A percentile compares a stretch with the other conserved stretches of the same genome.
Conservation (phyloP, 2,329 filamentous ascomycete genomes). For the Aureobasidium subglaciale region DNA sequence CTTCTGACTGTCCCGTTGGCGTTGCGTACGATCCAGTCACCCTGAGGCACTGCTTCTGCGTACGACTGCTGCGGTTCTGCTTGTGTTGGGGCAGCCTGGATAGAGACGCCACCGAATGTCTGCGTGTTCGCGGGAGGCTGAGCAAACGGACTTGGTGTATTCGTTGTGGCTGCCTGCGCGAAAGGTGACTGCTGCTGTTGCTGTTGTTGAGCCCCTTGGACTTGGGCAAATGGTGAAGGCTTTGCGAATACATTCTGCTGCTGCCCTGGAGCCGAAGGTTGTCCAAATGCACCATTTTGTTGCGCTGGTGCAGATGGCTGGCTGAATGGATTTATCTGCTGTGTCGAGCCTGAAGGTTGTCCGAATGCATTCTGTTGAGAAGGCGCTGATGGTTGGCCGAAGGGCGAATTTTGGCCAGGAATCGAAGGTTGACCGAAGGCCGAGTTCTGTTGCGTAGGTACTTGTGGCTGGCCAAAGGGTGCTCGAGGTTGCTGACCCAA, state of each 20-base stretch:
- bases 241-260: slow-evolving; percentile 17
- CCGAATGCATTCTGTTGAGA: slow-evolving; percentile 8
- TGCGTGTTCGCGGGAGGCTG: slow-evolving; percentile 11
- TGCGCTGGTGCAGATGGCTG: background rate
- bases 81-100: background rate
- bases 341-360: slow-evolving; percentile 14
- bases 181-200: slow-evolving; percentile 16
- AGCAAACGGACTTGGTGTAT: slow-evolving; percentile 17
- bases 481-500: slow-evolving; percentile 16
- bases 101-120: background rate
- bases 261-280: slow-evolving; percentile 21
- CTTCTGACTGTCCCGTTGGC: background rate
- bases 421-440: slow-evolving; percentile 21
- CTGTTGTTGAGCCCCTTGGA: slow-evolving; percentile 14
- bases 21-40: slow-evolving; percentile 7
- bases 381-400: background rate
- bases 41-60: background rate
- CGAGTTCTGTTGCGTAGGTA: slow-evolving; percentile 14
- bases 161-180: slow-evolving; percentile 14
- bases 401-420: slow-evolving; percentile 4
- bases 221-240: slow-evolving; percentile 13
- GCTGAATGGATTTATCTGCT: no score
- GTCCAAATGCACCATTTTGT: slow-evolving; percentile 21
- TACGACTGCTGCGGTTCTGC: background rate
- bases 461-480: slow-evolving; percentile 25